Evolutionary conservation across 306 rosid genomes (phyloP).

Genomic region (Vicia faba): DNA sequence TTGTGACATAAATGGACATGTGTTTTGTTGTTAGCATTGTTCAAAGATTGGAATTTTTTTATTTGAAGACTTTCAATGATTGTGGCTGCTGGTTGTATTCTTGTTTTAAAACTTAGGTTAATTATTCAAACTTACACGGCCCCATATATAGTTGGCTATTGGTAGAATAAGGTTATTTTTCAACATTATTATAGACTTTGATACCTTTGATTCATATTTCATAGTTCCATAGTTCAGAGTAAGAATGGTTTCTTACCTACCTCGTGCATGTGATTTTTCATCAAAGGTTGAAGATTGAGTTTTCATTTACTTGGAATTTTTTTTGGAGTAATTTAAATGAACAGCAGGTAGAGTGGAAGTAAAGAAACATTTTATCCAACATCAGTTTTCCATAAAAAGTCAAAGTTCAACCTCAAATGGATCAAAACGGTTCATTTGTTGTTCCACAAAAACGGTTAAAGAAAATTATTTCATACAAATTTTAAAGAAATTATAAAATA

Average conservation of each 20-base stretch:
- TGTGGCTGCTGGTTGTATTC: conserved; percentile 43
- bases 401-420: neutral
- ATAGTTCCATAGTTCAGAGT: neutral
- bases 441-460: too few relatives aligned
- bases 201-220: neutral
- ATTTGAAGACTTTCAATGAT: conserved; percentile 40
- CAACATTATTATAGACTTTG: conserved; percentile 7
- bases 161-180: conserved; percentile 12
- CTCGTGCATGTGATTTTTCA: neutral
- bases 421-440: neutral
- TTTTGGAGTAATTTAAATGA: neutral
- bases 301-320: neutral
- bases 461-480: too few relatives aligned
- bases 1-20: conserved; percentile 12
- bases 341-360: neutral
- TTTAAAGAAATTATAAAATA: too few relatives aligned
- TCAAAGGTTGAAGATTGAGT: conserved; percentile 17
- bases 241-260: conserved; percentile 21
- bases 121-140: conserved; percentile 23
- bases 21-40: conserved; percentile 24
- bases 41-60: conserved; percentile 8
- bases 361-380: neutral
- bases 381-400: neutral
- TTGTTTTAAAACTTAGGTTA: conserved; percentile 22
- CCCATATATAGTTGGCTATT: conserved; percentile 44